Evolutionary conservation across 2,329 filamentous ascomycete genomes (phyloP).

Genomic region (Botrytis cinerea): DNA sequence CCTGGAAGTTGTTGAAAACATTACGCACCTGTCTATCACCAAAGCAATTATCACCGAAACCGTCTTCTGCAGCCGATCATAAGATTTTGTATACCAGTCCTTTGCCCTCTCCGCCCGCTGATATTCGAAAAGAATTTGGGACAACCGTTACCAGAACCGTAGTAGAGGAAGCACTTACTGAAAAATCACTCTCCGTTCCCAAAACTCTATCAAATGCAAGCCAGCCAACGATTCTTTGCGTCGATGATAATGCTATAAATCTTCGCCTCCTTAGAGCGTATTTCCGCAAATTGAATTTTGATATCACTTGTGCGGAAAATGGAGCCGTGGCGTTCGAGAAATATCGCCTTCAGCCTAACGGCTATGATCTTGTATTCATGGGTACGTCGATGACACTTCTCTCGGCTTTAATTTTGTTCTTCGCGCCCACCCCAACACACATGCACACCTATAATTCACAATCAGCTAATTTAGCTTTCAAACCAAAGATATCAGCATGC

Average conservation of each 20-base stretch:
- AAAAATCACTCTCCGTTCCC: neutral
- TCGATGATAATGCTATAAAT: constrained; percentile 46
- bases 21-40: constrained; percentile 19
- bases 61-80: neutral
- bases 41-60: neutral
- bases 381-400: constrained; percentile 38
- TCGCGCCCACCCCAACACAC: constrained; percentile 42
- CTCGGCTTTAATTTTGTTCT: neutral
- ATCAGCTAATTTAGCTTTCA: neutral
- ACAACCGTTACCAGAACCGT: neutral
- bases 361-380: constrained; percentile 51
- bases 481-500: constrained; percentile 54
- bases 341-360: constrained; percentile 33
- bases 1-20: constrained; percentile 21
- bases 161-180: neutral
- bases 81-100: neutral
- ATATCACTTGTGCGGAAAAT: constrained; percentile 45
- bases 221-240: constrained; percentile 35
- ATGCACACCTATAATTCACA: neutral
- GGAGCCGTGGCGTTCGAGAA: constrained; percentile 48
- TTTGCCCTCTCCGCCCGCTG: neutral
- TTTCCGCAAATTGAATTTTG: constrained; percentile 38
- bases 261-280: constrained; percentile 41
- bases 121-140: neutral
- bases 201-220: neutral